These are phyloP conservation scores for Agastache rugosa DNA, from an alignment of 257 asterid genomes.

Conservation along the genomic window DNA sequence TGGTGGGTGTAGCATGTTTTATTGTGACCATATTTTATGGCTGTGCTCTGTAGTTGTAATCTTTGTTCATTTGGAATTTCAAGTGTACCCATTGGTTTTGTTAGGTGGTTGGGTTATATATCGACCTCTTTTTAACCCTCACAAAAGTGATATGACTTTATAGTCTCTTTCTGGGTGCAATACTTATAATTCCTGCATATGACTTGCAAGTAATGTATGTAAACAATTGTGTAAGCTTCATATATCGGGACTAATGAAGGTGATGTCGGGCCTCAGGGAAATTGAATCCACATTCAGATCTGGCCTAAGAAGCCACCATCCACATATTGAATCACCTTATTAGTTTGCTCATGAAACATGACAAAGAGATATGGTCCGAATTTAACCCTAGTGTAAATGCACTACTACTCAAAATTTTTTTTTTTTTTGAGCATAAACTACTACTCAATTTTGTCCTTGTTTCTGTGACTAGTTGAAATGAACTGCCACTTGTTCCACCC, in stretches of 20 bases:
- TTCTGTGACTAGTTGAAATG: neutral
- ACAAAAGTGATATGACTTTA: neutral
- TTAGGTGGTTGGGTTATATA: neutral
- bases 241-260: neutral
- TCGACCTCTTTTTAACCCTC: neutral
- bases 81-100: neutral
- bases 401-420: neutral
- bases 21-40: neutral
- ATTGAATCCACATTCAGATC: neutral
- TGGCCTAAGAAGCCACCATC: neutral
- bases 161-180: neutral
- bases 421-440: too few relatives aligned
- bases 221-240: neutral
- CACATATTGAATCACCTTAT: neutral
- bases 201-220: neutral
- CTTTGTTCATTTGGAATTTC: neutral
- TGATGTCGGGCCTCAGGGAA: neutral
- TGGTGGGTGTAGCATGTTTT: neutral
- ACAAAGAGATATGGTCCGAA: neutral
- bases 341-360: neutral
- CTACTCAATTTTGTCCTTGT: neutral
- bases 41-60: neutral
- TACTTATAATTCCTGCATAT: neutral
- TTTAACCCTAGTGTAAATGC: neutral
- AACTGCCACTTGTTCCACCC: neutral